These are phyloP conservation scores for Tulasnella calospora DNA, from an alignment of 768 basidiomycete genomes.

Conservation along the genomic window DNA sequence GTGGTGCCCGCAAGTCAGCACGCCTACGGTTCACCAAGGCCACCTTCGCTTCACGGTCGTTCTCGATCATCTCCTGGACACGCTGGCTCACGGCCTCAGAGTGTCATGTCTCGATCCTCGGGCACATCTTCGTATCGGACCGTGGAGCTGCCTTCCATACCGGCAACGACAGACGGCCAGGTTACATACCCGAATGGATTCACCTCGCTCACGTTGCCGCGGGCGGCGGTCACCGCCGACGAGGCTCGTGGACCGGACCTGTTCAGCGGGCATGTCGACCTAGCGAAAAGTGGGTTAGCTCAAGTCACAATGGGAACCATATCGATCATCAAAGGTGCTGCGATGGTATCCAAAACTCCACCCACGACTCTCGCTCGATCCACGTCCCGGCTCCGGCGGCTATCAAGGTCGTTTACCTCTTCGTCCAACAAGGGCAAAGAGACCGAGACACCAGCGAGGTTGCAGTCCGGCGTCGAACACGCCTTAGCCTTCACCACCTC, in stretches of 20 bases:
- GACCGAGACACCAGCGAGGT: neutral
- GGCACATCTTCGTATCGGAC: constrained; percentile 31
- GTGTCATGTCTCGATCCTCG: constrained; percentile 15
- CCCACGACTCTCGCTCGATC: neutral
- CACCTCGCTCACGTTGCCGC: constrained; percentile 46
- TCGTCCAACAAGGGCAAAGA: neutral
- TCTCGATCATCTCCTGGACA: constrained; percentile 23
- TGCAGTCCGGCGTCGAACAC: constrained; percentile 32
- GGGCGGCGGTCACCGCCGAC: constrained; percentile 42
- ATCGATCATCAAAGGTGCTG: constrained; percentile 31
- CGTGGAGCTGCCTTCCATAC: constrained; percentile 37
- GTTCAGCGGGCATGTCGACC: constrained; percentile 41
- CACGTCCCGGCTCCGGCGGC: neutral
- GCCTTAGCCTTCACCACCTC: constrained; percentile 65
- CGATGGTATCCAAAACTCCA: neutral
- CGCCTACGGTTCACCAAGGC: constrained; percentile 16
- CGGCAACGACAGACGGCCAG: constrained; percentile 29
- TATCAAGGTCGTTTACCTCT: neutral
- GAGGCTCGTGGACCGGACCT: constrained; percentile 37
- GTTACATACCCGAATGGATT: constrained; percentile 33
- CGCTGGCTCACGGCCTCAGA: constrained; percentile 32
- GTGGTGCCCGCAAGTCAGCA: constrained; percentile 2
- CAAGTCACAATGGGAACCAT: constrained; percentile 87
- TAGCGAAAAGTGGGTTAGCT: constrained; percentile 70
- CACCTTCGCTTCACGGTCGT: constrained; percentile 30